Evolutionary conservation across 306 rosid species (phyloP).

Genomic region (Ormosia semicastrata): DNA sequence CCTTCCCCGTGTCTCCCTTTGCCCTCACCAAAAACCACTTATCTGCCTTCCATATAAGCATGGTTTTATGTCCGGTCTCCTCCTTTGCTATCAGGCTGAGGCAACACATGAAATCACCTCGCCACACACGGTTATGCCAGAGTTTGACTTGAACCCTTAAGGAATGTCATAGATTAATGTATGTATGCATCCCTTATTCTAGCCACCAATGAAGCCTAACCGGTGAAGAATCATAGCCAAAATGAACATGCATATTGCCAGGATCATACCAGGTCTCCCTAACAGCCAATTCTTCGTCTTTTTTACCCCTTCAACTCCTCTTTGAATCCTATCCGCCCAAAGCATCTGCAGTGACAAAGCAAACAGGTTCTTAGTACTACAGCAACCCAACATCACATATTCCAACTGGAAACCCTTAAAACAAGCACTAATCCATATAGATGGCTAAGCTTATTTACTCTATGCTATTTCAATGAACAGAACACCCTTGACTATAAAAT

Average conservation of each 20-base stretch:
- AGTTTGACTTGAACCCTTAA: not conserved
- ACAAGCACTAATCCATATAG: not conserved
- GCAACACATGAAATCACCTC: not conserved
- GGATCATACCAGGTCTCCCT: slow-evolving; percentile 73
- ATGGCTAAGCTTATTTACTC: not conserved
- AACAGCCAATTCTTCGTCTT: slow-evolving; percentile 86
- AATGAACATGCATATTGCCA: slow-evolving; percentile 82
- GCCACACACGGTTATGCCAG: not conserved
- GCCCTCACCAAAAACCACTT: not conserved
- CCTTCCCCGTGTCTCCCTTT: not conserved
- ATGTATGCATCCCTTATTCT: slow-evolving; percentile 24
- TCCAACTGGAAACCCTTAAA: not conserved
- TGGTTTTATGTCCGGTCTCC: too few species aligned
- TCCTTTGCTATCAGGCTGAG: too few species aligned
- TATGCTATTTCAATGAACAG: not conserved
- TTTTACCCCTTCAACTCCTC: slow-evolving; percentile 72
- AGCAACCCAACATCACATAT: not conserved
- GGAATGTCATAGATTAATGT: not conserved
- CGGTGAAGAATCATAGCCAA: slow-evolving; percentile 77
- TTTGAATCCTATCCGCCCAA: slow-evolving; percentile 89
- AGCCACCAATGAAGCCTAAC: slow-evolving; percentile 78
- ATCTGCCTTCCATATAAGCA: too few species aligned
- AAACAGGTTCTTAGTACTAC: slow-evolving; percentile 1
- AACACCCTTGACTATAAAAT: not conserved
- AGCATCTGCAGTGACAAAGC: slow-evolving; percentile 64